A percentile compares a stretch with the other conserved stretches of the same genome.
Evolutionary conservation across 2,329 filamentous ascomycete species (phyloP).

Genomic region (Phaeosphaeriaceae sp.): DNA sequence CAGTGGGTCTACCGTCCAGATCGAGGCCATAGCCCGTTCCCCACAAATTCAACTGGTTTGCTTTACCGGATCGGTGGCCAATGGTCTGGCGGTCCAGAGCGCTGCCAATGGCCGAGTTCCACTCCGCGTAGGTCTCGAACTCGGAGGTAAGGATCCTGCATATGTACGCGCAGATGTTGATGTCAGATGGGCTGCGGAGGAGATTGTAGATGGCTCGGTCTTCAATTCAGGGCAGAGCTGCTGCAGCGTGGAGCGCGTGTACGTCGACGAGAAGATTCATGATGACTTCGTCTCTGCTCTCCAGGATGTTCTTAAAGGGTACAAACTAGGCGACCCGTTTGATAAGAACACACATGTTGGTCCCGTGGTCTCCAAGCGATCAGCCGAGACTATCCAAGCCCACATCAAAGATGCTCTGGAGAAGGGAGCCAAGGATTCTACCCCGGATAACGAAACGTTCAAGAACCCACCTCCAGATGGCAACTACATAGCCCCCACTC

Average conservation of each 20-base stretch:
- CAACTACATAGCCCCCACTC: constrained; percentile 86
- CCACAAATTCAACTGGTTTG: constrained; percentile 81
- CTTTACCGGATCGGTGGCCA: constrained; percentile 92
- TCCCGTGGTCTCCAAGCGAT: constrained; percentile 83
- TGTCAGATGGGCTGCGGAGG: constrained; percentile 85
- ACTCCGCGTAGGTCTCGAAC: constrained; percentile 84
- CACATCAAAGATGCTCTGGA: constrained; percentile 83
- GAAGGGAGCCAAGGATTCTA: constrained; percentile 83
- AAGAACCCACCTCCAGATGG: constrained; percentile 73
- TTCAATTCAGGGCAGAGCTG: constrained; percentile 99
- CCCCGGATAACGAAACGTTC: constrained; percentile 82
- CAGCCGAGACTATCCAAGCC: constrained; percentile 75
- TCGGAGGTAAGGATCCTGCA: constrained; percentile 93
- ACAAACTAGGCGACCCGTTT: constrained; percentile 87
- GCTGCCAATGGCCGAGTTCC: constrained; percentile 80
- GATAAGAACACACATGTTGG: constrained; percentile 81
- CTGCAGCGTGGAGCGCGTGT: constrained; percentile 90
- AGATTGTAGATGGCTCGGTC: constrained; percentile 93
- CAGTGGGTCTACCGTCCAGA: constrained; percentile 75
- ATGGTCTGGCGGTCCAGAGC: constrained; percentile 83
- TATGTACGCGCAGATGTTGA: constrained; percentile 89
- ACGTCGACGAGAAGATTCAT: constrained; percentile 84
- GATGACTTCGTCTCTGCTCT: constrained; percentile 80
- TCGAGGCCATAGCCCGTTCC: constrained; percentile 79
- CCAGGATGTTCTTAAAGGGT: constrained; percentile 77